Evolutionary conservation across 2,329 filamentous ascomycete species (phyloP), one percentile per base, ranked within the genome.

Genomic region (Neofusicoccum sp.): DNA sequence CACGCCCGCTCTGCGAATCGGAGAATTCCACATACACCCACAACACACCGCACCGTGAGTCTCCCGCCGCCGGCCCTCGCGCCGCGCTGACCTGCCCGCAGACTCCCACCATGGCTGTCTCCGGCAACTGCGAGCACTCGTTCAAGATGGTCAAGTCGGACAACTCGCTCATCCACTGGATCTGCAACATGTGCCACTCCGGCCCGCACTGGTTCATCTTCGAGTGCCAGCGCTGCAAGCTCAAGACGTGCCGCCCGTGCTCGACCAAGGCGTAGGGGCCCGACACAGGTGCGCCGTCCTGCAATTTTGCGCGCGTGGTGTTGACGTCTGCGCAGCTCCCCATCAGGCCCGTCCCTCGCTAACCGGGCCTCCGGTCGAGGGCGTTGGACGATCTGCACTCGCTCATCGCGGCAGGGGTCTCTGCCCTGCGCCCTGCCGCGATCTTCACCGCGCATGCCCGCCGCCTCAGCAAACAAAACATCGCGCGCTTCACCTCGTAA

Each of bases 121-220:
- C 80, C 33, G 78, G 76, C 62, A 79, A 72, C 70, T 83, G 81
- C 75, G 71, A 78, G 54, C 81, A 83, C 70, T 69, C 70, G 41
- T 83, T 81, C 77, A 78, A 79, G 67, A 75, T 81, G 71, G 80
- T 83, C 77, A 83, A 83, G 69, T 81, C 79, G 28, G 79, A 82
- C 70, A 82, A 79, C 12, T 81, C 78, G 4, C 73, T 83, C 66
- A 77, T 83, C 64, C 73, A 81, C 62, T 83, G 81, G 81, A 81
- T 81, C 63, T 83, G 81, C 77, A 80, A 81, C 69, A 70, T 79
- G 68, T 83, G 81, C 72, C 80, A 82, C 68, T 80, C 78, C 1
- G 80, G 80, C 4, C 80, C 80, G 16, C 79, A 83, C 70, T 81
- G 78, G 73, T 80, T 74, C 73, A 83, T 83, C 71, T 83, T 75